A percentile compares a stretch with the other conserved stretches of the same genome.
Evolutionary conservation across 78 protist species (phyloP).

Genomic region (Dictyostelium purpureum): DNA sequence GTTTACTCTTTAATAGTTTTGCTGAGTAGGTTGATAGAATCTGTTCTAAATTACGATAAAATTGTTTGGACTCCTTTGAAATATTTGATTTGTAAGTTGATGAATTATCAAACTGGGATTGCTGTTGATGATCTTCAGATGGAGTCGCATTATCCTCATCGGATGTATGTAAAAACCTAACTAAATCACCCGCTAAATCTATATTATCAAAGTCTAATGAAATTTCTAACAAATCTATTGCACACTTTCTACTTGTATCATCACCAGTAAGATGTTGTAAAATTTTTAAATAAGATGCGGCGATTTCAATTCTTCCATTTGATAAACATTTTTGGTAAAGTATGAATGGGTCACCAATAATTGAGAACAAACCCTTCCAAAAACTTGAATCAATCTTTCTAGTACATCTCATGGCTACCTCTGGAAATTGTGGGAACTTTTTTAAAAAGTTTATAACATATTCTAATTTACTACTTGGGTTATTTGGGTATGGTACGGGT

Average conservation of each 20-base stretch:
- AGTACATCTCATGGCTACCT: constrained; percentile 62
- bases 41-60: not conserved
- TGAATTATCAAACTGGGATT: too few species aligned
- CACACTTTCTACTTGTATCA: constrained; percentile 47
- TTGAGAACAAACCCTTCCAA: constrained; percentile 26
- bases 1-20: constrained; percentile 20
- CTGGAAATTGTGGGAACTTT: constrained; percentile 78
- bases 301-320: constrained; percentile 70
- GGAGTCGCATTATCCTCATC: constrained; percentile 47
- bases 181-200: constrained; percentile 76
- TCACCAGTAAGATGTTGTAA: constrained; percentile 12
- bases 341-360: constrained; percentile 57
- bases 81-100: not conserved
- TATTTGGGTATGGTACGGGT: too few species aligned
- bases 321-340: constrained; percentile 55
- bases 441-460: constrained; percentile 63
- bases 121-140: not conserved
- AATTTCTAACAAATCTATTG: constrained; percentile 69
- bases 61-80: not conserved
- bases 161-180: constrained; percentile 72
- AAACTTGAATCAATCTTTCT: constrained; percentile 70
- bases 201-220: constrained; percentile 74
- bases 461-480: not conserved
- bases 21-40: constrained; percentile 31
- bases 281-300: constrained; percentile 73